These are phyloP conservation scores for Pseudogymnoascus sp. DNA, from an alignment of 2,329 filamentous ascomycete genomes.

Conservation along the genomic window DNA sequence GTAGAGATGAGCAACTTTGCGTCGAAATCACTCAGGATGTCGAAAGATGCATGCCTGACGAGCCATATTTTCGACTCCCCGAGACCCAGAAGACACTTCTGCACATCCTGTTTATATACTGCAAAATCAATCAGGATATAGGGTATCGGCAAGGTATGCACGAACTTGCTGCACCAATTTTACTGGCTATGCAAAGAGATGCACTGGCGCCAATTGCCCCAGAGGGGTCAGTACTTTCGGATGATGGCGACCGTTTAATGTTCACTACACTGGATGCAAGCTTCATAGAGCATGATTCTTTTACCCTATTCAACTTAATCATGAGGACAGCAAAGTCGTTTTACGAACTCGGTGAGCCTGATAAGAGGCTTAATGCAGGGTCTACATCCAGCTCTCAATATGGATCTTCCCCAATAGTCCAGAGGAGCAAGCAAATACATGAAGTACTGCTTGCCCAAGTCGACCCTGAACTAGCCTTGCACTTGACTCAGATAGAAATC, in stretches of 20 bases:
- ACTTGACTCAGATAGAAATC: conserved; percentile 78
- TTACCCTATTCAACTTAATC: conserved; percentile 73
- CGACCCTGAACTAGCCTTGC: conserved; percentile 75
- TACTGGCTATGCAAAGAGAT: conserved; percentile 79
- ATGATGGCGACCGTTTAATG: conserved; percentile 34
- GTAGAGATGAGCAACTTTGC: conserved; percentile 75
- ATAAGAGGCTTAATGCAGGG: conserved; percentile 34
- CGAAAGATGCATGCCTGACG: conserved; percentile 81
- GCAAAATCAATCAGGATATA: conserved; percentile 79
- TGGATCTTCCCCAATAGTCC: conserved; percentile 66
- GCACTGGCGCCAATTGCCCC: conserved; percentile 48
- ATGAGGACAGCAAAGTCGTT: conserved; percentile 86
- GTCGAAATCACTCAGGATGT: conserved; percentile 94
- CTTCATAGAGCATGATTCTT: conserved; percentile 86
- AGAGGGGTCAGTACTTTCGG: neutral
- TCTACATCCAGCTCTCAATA: conserved; percentile 15
- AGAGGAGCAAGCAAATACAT: conserved; percentile 80
- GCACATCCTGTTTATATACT: conserved; percentile 89
- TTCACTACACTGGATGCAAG: conserved; percentile 60
- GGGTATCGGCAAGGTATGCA: conserved; percentile 99
- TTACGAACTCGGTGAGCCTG: conserved; percentile 56
- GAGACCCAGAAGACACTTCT: conserved; percentile 73
- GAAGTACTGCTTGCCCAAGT: conserved; percentile 69
- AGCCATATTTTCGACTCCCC: conserved; percentile 78
- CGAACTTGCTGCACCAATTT: conserved; percentile 81